A percentile compares a stretch with the other conserved stretches of the same genome.
These are phyloP conservation scores for Dothideomycetes sp. DNA, from an alignment of 2,329 filamentous ascomycete species.

Conservation along the genomic window DNA sequence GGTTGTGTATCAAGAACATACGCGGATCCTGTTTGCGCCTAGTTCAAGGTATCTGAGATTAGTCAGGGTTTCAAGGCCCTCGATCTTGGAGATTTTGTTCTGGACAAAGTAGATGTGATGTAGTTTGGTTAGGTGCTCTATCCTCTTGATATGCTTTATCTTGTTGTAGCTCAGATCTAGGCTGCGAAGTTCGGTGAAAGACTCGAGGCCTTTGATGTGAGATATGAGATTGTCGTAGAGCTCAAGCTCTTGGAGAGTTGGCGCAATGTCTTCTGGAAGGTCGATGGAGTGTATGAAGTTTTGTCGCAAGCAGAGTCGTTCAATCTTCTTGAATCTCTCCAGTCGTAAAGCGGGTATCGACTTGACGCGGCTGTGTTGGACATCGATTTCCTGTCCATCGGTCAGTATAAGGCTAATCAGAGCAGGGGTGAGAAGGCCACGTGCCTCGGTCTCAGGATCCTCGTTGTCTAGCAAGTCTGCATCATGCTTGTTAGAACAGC, in stretches of 20 bases:
- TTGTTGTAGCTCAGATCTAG: constrained; percentile 98
- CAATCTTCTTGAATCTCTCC: constrained; percentile 61
- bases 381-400: constrained; percentile 62
- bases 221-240: constrained; percentile 93
- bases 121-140: constrained; percentile 65
- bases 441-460: constrained; percentile 41
- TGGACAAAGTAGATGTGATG: constrained; percentile 85
- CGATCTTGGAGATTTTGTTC: constrained; percentile 84
- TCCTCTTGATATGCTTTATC: constrained; percentile 93
- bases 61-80: constrained; percentile 64
- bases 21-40: constrained; percentile 77
- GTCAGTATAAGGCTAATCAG: constrained; percentile 24
- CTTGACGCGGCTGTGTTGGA: constrained; percentile 74
- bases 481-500: constrained; percentile 7
- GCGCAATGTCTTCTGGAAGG: constrained; percentile 54
- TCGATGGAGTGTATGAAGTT: constrained; percentile 77
- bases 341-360: constrained; percentile 71
- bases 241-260: constrained; percentile 71
- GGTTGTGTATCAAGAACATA: no score
- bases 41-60: constrained; percentile 77
- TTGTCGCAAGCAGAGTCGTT: constrained; percentile 79
- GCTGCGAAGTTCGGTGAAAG: constrained; percentile 60
- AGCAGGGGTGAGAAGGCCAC: constrained; percentile 38
- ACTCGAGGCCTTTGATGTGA: constrained; percentile 74
- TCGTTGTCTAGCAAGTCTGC: constrained; percentile 50